Evolutionary conservation across 139 green algal genomes (phyloP).

Genomic region (Chlamydomonas schloesseri): DNA sequence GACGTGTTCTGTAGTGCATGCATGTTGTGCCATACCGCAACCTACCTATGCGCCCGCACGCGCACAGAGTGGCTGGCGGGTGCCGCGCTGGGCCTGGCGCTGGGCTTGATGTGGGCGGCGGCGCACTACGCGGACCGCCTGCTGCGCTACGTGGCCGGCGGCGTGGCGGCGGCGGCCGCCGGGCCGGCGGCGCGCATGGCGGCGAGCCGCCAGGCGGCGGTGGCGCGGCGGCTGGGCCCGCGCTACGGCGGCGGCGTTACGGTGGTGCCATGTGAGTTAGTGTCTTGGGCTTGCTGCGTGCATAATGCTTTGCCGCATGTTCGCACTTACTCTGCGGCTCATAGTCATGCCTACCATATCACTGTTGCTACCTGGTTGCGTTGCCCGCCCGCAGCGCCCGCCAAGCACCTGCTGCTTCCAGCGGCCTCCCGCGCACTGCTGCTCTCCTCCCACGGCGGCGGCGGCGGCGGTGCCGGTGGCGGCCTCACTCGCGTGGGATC

Average conservation of each 20-base stretch:
- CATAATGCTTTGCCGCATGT: too few species aligned
- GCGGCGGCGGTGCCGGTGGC: too few species aligned
- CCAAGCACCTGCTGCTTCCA: conserved; percentile 23
- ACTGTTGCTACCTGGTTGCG: too few species aligned
- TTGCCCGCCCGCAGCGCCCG: background rate
- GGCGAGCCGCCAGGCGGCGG: background rate
- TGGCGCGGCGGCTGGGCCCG: conserved; percentile 10
- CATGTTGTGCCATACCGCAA: too few species aligned
- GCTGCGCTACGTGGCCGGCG: background rate
- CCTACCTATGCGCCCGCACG: too few species aligned
- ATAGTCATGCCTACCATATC: too few species aligned
- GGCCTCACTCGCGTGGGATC: background rate
- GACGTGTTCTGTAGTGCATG: too few species aligned
- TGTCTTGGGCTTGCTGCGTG: too few species aligned
- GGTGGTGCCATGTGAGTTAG: background rate
- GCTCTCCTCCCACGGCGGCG: background rate
- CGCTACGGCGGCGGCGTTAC: conserved; percentile 4
- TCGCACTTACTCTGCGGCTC: too few species aligned
- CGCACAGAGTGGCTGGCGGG: background rate
- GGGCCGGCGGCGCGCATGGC: background rate
- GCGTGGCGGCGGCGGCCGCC: background rate
- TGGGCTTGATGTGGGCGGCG: background rate
- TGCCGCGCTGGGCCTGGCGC: background rate
- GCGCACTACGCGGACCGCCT: too few species aligned
- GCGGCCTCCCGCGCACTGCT: background rate